Base-by-base conservation (phyloP, 164 flowering plant species). In the Warburgia ugandensis region DNA sequence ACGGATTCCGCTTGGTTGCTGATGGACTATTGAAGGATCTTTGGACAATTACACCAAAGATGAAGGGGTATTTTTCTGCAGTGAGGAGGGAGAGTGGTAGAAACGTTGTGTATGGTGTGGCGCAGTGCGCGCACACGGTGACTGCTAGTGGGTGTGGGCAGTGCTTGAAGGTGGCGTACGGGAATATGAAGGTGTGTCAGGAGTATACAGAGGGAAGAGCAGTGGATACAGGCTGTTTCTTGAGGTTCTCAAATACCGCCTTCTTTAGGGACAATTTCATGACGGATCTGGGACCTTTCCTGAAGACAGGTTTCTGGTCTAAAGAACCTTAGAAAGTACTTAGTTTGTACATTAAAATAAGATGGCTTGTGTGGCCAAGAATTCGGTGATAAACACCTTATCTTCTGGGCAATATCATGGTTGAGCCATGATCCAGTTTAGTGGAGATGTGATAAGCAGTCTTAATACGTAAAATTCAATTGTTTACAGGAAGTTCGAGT, bases 191-290 rank as follows among this genome's bases (percentile, higher is more conserved):
- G 23, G n/a, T n/a, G n/a, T n/a, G 86, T 49, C 58, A 57, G 22
- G 79, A 79, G 8, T 50, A 58, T 42, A 19, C 68, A 1, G 57
- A 63, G 12, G 84, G 75, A 7, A 55, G 79, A 51, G 79, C 82
- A 11, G 23, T 73, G 27, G 76, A 78, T 64, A 75, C 76, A 0
- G 86, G 77, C 3, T 83, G 91, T 36, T 83, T 80, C 31, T 1
- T 83, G 26, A 63, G 91, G 55, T 83, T 76, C 45, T 83, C 91
- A 0, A 59, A 42, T 6, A 45, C 61, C 0, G 45, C 76, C 0
- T 79, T 79, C 63, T 77, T 80, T 32, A 29, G 60, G 5, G 69
- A 39, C 42, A 69, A 74, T 37, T 77, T 74, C 45, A 72, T 69
- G 1, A 59, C 42, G 3, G 56, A 76, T 64, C 52, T 80, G 29